These are phyloP conservation scores for Rhizopus sp. DNA, from an alignment of 371 early-diverging fungal species.

Conservation along the genomic window DNA sequence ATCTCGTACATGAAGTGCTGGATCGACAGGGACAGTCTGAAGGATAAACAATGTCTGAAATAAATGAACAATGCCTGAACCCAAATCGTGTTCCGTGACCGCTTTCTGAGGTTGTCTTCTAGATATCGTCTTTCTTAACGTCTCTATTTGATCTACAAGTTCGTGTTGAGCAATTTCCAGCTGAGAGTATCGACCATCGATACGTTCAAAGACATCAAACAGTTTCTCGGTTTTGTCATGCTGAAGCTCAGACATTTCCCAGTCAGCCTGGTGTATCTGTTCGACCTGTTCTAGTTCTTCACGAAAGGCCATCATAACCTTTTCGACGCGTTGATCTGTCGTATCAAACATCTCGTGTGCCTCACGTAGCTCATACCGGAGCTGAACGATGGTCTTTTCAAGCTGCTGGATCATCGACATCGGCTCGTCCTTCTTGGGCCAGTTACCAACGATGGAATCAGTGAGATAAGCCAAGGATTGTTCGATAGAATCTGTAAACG, in stretches of 20 bases:
- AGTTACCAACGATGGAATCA: constrained; percentile 40
- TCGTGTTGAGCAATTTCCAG: constrained; percentile 42
- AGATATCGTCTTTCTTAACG: constrained; percentile 22
- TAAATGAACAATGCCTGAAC: constrained; percentile 22
- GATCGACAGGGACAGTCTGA: constrained; percentile 33
- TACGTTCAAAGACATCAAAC: constrained; percentile 51
- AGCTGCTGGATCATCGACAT: constrained; percentile 14
- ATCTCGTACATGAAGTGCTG: constrained; percentile 27
- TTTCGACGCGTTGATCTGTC: constrained; percentile 55
- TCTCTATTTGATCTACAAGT: constrained; percentile 36
- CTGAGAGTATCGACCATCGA: constrained; percentile 42
- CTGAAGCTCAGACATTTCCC: constrained; percentile 44
- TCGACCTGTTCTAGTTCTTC: constrained; percentile 57
- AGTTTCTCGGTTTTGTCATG: constrained; percentile 43
- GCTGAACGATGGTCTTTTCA: constrained; percentile 33
- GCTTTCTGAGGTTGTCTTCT: constrained; percentile 1
- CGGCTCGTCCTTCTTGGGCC: constrained; percentile 3
- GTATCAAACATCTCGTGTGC: constrained; percentile 61
- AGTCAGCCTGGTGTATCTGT: constrained; percentile 44
- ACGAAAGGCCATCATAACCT: constrained; percentile 56
- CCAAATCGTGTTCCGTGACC: constrained; percentile 11
- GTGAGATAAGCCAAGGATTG: constrained; percentile 56
- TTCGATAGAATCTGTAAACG: constrained; percentile 57
- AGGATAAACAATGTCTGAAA: constrained; percentile 35
- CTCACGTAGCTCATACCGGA: constrained; percentile 56